Evolutionary conservation across 495 filamentous ascomycete genomes (phyloP).

Genomic region (Schizothecium vesticola): DNA sequence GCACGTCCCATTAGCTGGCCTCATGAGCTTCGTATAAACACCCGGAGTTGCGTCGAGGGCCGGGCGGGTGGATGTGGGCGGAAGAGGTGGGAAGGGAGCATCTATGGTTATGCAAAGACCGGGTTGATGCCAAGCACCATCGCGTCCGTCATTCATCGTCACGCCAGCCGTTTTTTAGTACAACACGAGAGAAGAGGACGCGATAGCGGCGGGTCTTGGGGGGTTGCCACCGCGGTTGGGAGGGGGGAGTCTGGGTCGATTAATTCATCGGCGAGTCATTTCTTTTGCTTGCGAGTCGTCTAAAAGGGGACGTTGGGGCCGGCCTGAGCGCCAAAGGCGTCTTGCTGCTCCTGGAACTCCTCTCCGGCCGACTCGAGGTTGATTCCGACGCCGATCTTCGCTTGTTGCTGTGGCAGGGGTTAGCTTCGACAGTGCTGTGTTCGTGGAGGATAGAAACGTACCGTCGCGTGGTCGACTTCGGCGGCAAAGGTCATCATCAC

Average conservation of each 20-base stretch:
- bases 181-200: constrained; percentile 9
- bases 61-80: constrained; percentile 3
- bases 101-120: constrained; percentile 18
- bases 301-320: constrained; percentile 55
- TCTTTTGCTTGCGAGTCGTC: constrained; percentile 19
- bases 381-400: constrained; percentile 90
- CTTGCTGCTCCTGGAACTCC: constrained; percentile 89
- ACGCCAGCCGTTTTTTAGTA: constrained; percentile 7
- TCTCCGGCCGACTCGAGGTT: constrained; percentile 87
- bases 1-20: neutral
- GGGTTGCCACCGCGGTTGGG: constrained; percentile 16
- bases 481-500: constrained; percentile 91
- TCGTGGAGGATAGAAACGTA: constrained; percentile 42
- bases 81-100: constrained; percentile 1
- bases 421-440: constrained; percentile 11
- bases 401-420: constrained; percentile 63
- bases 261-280: neutral
- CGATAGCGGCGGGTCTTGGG: neutral
- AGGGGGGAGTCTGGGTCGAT: neutral
- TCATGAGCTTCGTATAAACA: neutral
- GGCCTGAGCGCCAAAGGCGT: constrained; percentile 45
- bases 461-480: constrained; percentile 94
- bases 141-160: constrained; percentile 9
- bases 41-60: neutral
- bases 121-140: constrained; percentile 4